Conservation (phyloP, 2,329 filamentous ascomycete genomes). For the Stagonosporopsis vannaccii region DNA sequence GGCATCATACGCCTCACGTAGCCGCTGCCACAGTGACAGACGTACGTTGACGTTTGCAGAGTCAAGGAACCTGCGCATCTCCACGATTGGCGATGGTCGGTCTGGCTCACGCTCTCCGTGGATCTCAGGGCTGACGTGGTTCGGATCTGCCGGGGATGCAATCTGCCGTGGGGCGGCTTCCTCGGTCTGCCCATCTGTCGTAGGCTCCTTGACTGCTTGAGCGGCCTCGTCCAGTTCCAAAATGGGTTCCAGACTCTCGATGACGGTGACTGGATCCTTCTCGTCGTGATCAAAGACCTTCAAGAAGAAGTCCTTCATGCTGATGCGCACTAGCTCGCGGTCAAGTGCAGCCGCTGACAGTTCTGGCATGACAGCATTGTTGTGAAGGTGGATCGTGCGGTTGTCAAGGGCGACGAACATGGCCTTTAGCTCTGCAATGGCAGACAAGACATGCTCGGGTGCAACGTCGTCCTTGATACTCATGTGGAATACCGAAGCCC, state of each 20-base stretch:
- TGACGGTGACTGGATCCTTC: slow-evolving; percentile 81
- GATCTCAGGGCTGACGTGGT: slow-evolving; percentile 5
- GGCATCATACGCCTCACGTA: slow-evolving; percentile 86
- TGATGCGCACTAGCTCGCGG: slow-evolving; percentile 88
- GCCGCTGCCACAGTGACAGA: slow-evolving; percentile 85
- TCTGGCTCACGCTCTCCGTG: slow-evolving; percentile 5
- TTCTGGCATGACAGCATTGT: slow-evolving; percentile 88
- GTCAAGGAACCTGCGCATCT: slow-evolving; percentile 85
- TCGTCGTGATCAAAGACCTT: slow-evolving; percentile 85
- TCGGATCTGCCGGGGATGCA: slow-evolving; percentile 23
- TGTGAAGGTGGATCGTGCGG: slow-evolving; percentile 70
- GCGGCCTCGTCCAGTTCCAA: slow-evolving; percentile 66
- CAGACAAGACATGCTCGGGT: slow-evolving; percentile 67
- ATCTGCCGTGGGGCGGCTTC: slow-evolving; percentile 17
- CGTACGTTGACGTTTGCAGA: slow-evolving; percentile 82
- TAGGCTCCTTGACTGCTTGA: neutral
- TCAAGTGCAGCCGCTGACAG: slow-evolving; percentile 85
- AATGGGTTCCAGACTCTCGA: slow-evolving; percentile 91
- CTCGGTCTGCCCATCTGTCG: slow-evolving; percentile 18
- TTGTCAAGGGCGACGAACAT: slow-evolving; percentile 59
- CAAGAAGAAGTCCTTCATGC: slow-evolving; percentile 95
- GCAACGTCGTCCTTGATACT: slow-evolving; percentile 63
- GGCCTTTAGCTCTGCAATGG: slow-evolving; percentile 68
- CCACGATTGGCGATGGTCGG: slow-evolving; percentile 59
- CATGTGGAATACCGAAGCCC: slow-evolving; percentile 69